phyloP scores from a whole-genome alignment of 228 moss, liverwort and hornwort genomes.

The Sphagnum fallax region DNA sequence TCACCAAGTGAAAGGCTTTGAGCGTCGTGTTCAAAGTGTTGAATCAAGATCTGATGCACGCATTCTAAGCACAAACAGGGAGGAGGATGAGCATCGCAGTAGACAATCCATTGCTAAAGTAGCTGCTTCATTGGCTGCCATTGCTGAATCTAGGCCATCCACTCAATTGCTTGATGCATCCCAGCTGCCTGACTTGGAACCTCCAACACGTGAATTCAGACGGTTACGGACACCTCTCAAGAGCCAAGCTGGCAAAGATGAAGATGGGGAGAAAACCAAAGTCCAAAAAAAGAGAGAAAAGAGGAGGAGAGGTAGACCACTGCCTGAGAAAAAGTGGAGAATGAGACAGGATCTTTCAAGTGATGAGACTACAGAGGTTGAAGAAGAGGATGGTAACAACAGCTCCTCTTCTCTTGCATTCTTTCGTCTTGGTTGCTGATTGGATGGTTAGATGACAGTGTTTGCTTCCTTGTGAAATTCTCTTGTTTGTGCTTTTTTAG shows the following conservation, averaged over 20 bases:
- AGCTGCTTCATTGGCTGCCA: constrained; percentile 70
- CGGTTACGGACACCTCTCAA: constrained; percentile 70
- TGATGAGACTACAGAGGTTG: constrained; percentile 41
- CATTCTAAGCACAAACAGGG: not conserved
- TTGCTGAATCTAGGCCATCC: constrained; percentile 73
- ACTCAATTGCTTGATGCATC: constrained; percentile 82
- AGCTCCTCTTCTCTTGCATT: not conserved
- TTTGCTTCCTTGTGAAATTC: not conserved
- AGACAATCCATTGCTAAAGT: constrained; percentile 68
- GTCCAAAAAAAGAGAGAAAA: constrained; percentile 21
- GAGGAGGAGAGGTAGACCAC: constrained; percentile 60
- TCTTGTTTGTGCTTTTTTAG: not conserved
- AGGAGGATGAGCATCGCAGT: constrained; percentile 46
- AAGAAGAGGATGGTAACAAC: constrained; percentile 35
- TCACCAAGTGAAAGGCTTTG: constrained; percentile 85
- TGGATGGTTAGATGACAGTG: not conserved
- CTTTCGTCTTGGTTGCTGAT: not conserved
- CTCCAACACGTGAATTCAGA: constrained; percentile 85
- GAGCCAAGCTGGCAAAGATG: constrained; percentile 25
- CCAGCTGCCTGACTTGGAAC: constrained; percentile 65
- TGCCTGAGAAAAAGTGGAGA: constrained; percentile 75
- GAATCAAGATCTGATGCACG: constrained; percentile 18
- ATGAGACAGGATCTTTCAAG: constrained; percentile 31
- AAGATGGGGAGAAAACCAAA: constrained; percentile 37
- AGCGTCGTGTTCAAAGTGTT: constrained; percentile 56